These are phyloP conservation scores for Echinochloa phyllopogon DNA, from an alignment of 176 grass and related monocot genomes.

Conservation along the genomic window DNA sequence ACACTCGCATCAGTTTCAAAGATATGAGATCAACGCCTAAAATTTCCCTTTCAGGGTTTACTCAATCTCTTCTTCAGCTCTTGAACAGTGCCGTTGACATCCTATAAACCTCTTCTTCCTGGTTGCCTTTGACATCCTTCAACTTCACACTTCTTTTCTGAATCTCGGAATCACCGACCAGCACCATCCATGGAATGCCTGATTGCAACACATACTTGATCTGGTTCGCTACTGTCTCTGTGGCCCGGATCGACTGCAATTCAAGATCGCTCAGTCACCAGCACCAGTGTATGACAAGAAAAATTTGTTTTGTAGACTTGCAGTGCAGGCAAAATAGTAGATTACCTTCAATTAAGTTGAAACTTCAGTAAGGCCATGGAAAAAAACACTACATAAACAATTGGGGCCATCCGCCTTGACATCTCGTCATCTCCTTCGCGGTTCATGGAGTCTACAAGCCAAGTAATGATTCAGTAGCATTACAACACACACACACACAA, in stretches of 20 bases:
- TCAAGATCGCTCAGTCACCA: constrained; percentile 70
- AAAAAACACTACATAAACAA: too few species aligned
- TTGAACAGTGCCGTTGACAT: constrained; percentile 59
- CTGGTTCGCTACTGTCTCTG: constrained; percentile 72
- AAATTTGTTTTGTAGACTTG: too few species aligned
- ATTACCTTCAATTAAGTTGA: too few species aligned
- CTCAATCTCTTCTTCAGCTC: constrained; percentile 59
- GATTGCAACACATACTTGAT: constrained; percentile 65
- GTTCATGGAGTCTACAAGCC: too few species aligned
- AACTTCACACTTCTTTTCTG: constrained; percentile 62
- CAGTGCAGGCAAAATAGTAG: too few species aligned
- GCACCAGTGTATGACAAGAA: constrained; percentile 61
- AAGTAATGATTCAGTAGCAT: too few species aligned
- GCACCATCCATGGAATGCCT: constrained; percentile 82
- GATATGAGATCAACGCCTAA: neutral
- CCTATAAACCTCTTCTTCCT: constrained; percentile 66
- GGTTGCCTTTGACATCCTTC: constrained; percentile 71
- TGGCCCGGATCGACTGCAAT: too few species aligned
- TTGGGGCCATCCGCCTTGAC: too few species aligned
- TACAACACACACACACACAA: too few species aligned
- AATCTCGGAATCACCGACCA: constrained; percentile 74
- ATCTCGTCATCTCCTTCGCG: too few species aligned
- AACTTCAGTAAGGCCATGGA: too few species aligned
- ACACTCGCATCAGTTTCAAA: too few species aligned
- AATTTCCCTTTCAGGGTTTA: constrained; percentile 3